A percentile compares a stretch with the other conserved stretches of the same genome.
Evolutionary conservation across 2,329 filamentous ascomycete species (phyloP).

Genomic region (Penicillium sclerotiorum): DNA sequence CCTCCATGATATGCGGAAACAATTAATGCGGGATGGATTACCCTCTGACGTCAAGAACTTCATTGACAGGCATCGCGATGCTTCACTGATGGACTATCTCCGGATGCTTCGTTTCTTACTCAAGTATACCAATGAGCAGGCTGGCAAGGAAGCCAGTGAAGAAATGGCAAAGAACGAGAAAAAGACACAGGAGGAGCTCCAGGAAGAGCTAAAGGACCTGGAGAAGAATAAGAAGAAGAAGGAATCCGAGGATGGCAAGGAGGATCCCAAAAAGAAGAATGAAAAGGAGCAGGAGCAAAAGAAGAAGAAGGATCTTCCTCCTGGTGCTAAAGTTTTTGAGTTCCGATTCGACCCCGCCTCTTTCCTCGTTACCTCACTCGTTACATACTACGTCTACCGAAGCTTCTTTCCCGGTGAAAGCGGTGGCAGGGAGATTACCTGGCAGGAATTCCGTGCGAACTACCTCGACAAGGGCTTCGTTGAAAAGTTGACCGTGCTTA

Average conservation of each 20-base stretch:
- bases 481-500: constrained; percentile 83
- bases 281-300: constrained; percentile 31
- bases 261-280: constrained; percentile 21
- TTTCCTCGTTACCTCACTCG: constrained; percentile 60
- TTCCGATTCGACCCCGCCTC: constrained; percentile 59
- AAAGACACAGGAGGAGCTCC: constrained; percentile 20
- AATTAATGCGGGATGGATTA: constrained; percentile 69
- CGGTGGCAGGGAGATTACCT: constrained; percentile 80
- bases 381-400: constrained; percentile 65
- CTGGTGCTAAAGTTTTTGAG: constrained; percentile 44
- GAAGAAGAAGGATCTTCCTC: constrained; percentile 26
- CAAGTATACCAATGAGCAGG: constrained; percentile 57
- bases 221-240: constrained; percentile 18
- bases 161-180: constrained; percentile 11
- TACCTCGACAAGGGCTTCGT: constrained; percentile 96
- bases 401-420: constrained; percentile 68
- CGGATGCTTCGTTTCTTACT: constrained; percentile 61
- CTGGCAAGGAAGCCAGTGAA: constrained; percentile 34
- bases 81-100: constrained; percentile 60
- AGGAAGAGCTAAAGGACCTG: constrained; percentile 32
- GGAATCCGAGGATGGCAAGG: constrained; percentile 22
- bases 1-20: constrained; percentile 62
- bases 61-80: constrained; percentile 57
- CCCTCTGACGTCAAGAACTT: constrained; percentile 69
- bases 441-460: constrained; percentile 91